These are phyloP conservation scores for Raddia guianensis DNA, from an alignment of 176 grass and related monocot genomes.

Conservation along the genomic window DNA sequence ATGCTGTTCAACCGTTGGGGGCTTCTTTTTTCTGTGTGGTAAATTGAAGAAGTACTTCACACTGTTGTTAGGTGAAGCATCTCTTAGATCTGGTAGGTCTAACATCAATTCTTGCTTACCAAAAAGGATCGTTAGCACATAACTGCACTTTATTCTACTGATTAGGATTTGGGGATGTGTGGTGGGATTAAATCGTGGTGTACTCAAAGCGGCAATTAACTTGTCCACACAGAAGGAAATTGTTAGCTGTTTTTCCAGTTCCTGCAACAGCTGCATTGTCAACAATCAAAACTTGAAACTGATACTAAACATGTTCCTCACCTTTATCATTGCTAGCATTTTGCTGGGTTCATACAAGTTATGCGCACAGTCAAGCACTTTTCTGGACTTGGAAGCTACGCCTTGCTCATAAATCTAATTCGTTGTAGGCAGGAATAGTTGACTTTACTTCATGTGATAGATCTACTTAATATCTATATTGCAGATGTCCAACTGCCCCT, in stretches of 20 bases:
- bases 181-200: neutral
- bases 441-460: constrained; percentile 7
- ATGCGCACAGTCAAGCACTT: neutral
- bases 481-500: constrained; percentile 1
- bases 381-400: constrained; percentile 11
- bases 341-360: neutral
- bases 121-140: neutral
- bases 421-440: neutral
- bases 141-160: neutral
- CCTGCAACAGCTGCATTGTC: neutral
- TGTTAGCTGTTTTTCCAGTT: neutral
- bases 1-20: neutral
- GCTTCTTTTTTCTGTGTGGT: neutral
- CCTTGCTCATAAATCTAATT: neutral
- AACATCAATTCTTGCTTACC: constrained; percentile 1
- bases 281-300: neutral
- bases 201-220: constrained; percentile 10
- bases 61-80: neutral
- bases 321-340: neutral
- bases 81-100: constrained; percentile 16
- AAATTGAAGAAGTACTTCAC: neutral
- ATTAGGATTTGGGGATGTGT: neutral
- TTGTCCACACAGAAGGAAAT: neutral
- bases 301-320: neutral
- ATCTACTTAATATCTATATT: constrained; percentile 23